These are phyloP conservation scores for Sporothrix pseudoabietina DNA, from an alignment of 2,329 filamentous ascomycete genomes.

Conservation along the genomic window DNA sequence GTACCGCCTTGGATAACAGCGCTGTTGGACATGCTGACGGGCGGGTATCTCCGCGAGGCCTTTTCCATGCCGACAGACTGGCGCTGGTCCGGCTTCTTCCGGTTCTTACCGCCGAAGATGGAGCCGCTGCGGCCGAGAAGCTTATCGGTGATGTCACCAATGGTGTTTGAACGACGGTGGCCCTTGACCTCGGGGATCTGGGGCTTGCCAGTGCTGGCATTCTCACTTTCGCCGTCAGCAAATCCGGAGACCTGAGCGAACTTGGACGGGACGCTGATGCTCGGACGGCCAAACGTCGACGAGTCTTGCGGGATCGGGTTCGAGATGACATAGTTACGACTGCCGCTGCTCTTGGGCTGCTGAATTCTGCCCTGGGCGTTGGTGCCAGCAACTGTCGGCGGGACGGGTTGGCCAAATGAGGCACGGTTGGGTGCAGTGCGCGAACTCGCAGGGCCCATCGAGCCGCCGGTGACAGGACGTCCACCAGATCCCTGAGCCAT, in stretches of 20 bases:
- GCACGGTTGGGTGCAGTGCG: conserved; percentile 64
- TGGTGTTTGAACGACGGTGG: conserved; percentile 73
- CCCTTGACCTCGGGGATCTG: conserved; percentile 48
- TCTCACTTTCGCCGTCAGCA: conserved; percentile 53
- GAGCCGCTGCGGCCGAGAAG: conserved; percentile 83
- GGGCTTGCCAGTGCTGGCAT: conserved; percentile 38
- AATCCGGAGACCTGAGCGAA: conserved; percentile 62
- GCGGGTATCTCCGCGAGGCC: conserved; percentile 71
- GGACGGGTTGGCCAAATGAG: conserved; percentile 85
- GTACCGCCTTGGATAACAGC: conserved; percentile 43
- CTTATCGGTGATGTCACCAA: conserved; percentile 79
- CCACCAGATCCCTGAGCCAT: conserved; percentile 54
- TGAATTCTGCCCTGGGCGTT: conserved; percentile 89
- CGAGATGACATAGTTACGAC: conserved; percentile 71
- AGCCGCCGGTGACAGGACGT: conserved; percentile 79
- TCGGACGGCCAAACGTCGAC: conserved; percentile 58
- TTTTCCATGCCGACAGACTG: conserved; percentile 48
- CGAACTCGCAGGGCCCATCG: conserved; percentile 69
- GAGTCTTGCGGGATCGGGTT: conserved; percentile 62
- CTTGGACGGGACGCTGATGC: conserved; percentile 62
- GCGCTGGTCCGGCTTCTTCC: conserved; percentile 53
- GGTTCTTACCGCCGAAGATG: conserved; percentile 67
- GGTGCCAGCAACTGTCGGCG: conserved; percentile 82
- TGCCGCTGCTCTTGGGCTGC: conserved; percentile 64
- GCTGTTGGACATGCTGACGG: conserved; percentile 78